Base-by-base conservation (phyloP, 2,329 filamentous ascomycete species). In the Ascochyta clinopodiicola region DNA sequence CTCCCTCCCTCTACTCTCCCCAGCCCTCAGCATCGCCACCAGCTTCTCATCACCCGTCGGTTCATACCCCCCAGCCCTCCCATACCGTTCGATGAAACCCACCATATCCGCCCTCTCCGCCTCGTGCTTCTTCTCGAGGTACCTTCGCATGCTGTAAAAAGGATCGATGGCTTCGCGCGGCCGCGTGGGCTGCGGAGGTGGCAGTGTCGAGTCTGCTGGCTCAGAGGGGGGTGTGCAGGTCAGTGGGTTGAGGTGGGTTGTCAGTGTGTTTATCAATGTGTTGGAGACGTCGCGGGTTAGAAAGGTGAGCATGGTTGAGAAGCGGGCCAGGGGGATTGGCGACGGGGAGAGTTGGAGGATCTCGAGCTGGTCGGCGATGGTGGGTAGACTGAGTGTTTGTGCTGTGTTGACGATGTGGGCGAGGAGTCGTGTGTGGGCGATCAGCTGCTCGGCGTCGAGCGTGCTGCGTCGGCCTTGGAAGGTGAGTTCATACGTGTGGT, bases 1-100 rank as follows among this genome's bases (percentile, higher is more conserved):
- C n/a, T n/a, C 17, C 21, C 10, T 27, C 29, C 10, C 9, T 12
- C 9, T 31, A n/a, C n/a, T n/a, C 31, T 35, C 35, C 24, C 32
- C 35, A 40, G 22, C 22, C 3, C n/a, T 13, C 29, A 52, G 15
- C 13, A 59, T 40, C 6, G 38, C 43, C 4, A n/a, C 44, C n/a
- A 59, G 7, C 39, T 56, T 59, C 27, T 31, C 13, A 17, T 34
- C 31, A 4, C 2, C 32, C 9, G 43, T 56, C 31, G 53, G 36
- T 29, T 13, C n/a, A 25, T 51, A 55, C 19, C 61, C 52, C 15
- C 50, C 47, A 17, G 44, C 53, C 6, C 17, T 29, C 8, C 34
- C 37, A 43, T 61, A 63, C 19, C 61, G 49, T 29, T 51, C 34
- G 5, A 57, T 44, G 32, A 61, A 59, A 17, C 15, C 35, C 17